These are phyloP conservation scores for Cercospora berteroae DNA, from an alignment of 2,329 filamentous ascomycete species.

Conservation along the genomic window DNA sequence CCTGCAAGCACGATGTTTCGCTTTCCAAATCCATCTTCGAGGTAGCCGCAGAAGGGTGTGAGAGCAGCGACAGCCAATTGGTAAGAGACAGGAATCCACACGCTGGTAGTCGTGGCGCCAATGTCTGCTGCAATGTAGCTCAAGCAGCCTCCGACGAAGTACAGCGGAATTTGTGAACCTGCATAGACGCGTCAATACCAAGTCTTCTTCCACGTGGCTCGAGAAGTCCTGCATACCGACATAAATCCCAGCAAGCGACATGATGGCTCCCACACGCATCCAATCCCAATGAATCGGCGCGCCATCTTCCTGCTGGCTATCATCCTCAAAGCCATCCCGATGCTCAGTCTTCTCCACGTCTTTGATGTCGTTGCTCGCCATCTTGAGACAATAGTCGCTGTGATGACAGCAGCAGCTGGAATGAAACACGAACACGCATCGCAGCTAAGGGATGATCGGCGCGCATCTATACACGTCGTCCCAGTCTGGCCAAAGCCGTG, in stretches of 20 bases:
- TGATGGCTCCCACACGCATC: slow-evolving; percentile 1
- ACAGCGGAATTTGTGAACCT: slow-evolving; percentile 21
- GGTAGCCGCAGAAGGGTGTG: slow-evolving; percentile 21
- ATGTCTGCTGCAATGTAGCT: slow-evolving; percentile 17
- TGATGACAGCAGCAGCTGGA: neutral
- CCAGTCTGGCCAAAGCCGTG: neutral
- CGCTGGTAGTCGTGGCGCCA: slow-evolving; percentile 10
- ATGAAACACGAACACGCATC: neutral
- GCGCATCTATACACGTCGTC: neutral
- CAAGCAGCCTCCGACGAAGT: slow-evolving; percentile 17
- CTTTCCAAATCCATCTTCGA: slow-evolving; percentile 19
- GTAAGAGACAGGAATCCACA: slow-evolving; percentile 19
- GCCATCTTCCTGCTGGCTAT: slow-evolving; percentile 3
- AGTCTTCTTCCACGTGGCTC: neutral
- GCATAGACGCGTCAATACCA: neutral
- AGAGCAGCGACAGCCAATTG: slow-evolving; percentile 21
- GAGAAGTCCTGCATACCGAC: neutral
- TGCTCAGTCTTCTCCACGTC: slow-evolving; percentile 5
- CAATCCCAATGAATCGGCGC: neutral
- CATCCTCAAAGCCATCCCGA: neutral
- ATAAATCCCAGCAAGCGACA: slow-evolving; percentile 1
- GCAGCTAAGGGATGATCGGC: neutral
- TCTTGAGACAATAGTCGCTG: neutral
- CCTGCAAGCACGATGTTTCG: slow-evolving; percentile 18
- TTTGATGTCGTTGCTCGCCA: slow-evolving; percentile 2